Base-by-base conservation (phyloP, 805 yeast genomes). In the Myxozyma sirexii region DNA sequence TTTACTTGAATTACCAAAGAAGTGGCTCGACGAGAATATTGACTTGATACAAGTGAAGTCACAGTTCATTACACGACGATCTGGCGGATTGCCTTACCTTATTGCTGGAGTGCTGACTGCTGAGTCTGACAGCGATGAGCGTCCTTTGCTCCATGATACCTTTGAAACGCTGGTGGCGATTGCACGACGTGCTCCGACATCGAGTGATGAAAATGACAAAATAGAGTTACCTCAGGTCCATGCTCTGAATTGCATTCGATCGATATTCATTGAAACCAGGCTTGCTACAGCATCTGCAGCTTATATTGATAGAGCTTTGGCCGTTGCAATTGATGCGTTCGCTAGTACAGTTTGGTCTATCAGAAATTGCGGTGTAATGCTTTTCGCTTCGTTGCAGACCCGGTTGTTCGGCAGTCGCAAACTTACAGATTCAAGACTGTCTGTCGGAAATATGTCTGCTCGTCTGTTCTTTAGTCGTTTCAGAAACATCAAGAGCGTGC, bases 281-380 rank as follows among this genome's bases (percentile, higher is more conserved):
- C 74, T 94, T n/a, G 75, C 90, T 0, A 79, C 76, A 1, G 72
- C 75, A 1, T 80, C 88, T 10, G 71, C 81, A 0, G 72, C 74
- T 3, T 85, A 77, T 69, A 77, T 86, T 7, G 85, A 85, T 58
- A 72, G 74, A 10, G 87, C 88, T 0, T 74, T 93, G 27, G 77
- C 79, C 26, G 71, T 89, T 21, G 78, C 96, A 0, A 77, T 94
- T 44, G 67, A 74, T 1, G 80, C 84, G 37, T 90, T 93, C 72
- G 78, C 82, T 0, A 83, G 88, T 1, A 75, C 79, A 1, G 77
- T 84, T 24, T 93, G 98, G 98, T 84, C 96, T 0, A 80, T 93
- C 27, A 80, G 97, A 69, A 93, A 93, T 71, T 90, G 97, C 72
- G 90, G 96, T 0, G 87, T 92, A 19, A 94, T 93, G 98, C 77